Evolutionary conservation across 1,284 basidiomycete species (phyloP).

Genomic region (Stereum hirsutum): DNA sequence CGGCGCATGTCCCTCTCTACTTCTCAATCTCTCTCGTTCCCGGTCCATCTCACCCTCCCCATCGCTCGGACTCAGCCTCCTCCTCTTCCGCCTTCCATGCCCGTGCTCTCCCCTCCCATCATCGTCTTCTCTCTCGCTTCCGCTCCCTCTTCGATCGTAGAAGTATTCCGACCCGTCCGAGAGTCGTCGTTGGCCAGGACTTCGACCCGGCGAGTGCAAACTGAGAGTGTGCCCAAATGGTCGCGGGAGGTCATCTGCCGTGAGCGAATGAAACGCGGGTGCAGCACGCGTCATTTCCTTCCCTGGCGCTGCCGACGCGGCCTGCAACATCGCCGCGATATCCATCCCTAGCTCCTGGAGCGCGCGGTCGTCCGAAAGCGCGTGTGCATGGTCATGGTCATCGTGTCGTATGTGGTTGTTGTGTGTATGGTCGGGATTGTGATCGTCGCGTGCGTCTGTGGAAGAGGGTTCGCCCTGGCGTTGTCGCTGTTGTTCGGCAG

Average conservation of each 20-base stretch:
- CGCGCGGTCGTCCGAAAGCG: constrained; percentile 2
- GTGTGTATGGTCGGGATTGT: constrained; percentile 6
- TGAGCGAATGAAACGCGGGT: constrained; percentile 69
- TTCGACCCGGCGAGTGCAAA: constrained; percentile 6
- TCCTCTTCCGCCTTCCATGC: constrained; percentile 31
- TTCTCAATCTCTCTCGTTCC: too few relatives aligned
- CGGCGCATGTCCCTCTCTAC: too few relatives aligned
- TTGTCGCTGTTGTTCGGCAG: constrained; percentile 54
- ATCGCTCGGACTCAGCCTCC: constrained; percentile 25
- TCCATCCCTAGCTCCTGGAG: constrained; percentile 31
- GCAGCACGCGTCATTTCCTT: constrained; percentile 54
- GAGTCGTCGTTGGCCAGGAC: constrained; percentile 10
- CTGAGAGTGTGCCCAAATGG: constrained; percentile 9
- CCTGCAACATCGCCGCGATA: constrained; percentile 65
- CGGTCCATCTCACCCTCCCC: constrained; percentile 11
- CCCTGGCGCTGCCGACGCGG: constrained; percentile 44
- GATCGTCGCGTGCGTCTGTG: constrained; percentile 19
- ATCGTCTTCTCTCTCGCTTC: constrained; percentile 16
- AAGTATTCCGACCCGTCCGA: constrained; percentile 50
- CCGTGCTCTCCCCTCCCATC: constrained; percentile 7
- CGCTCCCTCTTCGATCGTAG: constrained; percentile 26
- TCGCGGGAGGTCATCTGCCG: constrained; percentile 33
- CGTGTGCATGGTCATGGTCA: neutral
- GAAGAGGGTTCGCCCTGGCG: constrained; percentile 25
- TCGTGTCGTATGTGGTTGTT: constrained; percentile 2